A percentile compares a stretch with the other conserved stretches of the same genome.
These are phyloP conservation scores for Daldinia sp. DNA, from an alignment of 2,329 filamentous ascomycete genomes.

Conservation along the genomic window DNA sequence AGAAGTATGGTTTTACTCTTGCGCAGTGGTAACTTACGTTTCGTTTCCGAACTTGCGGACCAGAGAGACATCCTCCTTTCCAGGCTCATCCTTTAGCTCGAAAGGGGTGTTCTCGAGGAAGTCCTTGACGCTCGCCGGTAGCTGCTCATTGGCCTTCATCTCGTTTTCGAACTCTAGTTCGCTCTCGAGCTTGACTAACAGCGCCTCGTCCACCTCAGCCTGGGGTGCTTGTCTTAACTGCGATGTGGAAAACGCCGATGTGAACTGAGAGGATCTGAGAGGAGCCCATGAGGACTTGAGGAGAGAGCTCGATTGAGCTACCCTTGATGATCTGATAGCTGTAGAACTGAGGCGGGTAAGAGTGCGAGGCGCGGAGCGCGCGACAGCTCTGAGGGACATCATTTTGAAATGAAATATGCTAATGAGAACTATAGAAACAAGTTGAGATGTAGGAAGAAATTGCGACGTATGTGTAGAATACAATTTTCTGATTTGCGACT, in stretches of 20 bases:
- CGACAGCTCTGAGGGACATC: slow-evolving; percentile 75
- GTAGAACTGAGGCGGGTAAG: slow-evolving; percentile 68
- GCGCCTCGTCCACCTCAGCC: slow-evolving; percentile 77
- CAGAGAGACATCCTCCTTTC: slow-evolving; percentile 88
- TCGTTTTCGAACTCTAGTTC: slow-evolving; percentile 88
- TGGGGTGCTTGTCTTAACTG: slow-evolving; percentile 57
- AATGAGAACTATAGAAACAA: not conserved
- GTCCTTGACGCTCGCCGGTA: slow-evolving; percentile 83
- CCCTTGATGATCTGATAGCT: slow-evolving; percentile 63
- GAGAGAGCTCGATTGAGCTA: slow-evolving; percentile 62
- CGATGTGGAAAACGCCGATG: slow-evolving; percentile 65
- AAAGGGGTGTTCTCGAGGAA: slow-evolving; percentile 89
- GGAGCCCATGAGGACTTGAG: slow-evolving; percentile 60
- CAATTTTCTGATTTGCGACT: not conserved
- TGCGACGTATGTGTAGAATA: not conserved
- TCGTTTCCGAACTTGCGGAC: slow-evolving; percentile 88
- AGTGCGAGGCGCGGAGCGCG: slow-evolving; percentile 75
- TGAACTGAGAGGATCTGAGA: slow-evolving; percentile 54
- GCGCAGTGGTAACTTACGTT: slow-evolving; percentile 68
- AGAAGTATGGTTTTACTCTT: not conserved
- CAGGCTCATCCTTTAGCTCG: slow-evolving; percentile 82
- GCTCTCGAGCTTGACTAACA: slow-evolving; percentile 85
- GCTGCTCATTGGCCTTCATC: slow-evolving; percentile 77
- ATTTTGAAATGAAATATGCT: slow-evolving; percentile 59
- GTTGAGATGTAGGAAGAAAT: not conserved